A percentile compares a stretch with the other conserved stretches of the same genome.
These are phyloP conservation scores for Tricholoma flavovirens DNA, from an alignment of 768 basidiomycete species.

Conservation along the genomic window DNA sequence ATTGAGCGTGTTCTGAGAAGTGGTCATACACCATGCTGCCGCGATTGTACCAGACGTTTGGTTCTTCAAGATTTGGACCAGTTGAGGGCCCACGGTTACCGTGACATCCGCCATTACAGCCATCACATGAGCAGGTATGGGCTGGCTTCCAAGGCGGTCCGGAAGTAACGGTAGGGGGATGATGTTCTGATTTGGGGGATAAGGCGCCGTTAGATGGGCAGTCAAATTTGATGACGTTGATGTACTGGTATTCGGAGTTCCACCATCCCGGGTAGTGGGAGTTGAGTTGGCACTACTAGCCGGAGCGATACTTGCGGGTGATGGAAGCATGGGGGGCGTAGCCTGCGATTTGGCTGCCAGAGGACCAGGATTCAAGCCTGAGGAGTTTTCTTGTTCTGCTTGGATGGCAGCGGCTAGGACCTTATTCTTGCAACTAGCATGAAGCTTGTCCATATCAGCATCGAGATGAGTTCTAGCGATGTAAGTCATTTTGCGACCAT, in stretches of 20 bases:
- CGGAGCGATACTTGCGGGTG: slow-evolving; percentile 64
- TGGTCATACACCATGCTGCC: slow-evolving; percentile 43
- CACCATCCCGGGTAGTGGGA: slow-evolving; percentile 54
- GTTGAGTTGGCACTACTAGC: slow-evolving; percentile 74
- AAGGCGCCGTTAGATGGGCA: slow-evolving; percentile 26
- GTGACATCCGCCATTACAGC: slow-evolving; percentile 39
- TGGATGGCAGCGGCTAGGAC: slow-evolving; percentile 36
- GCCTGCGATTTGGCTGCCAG: slow-evolving; percentile 32
- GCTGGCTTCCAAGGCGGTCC: slow-evolving; percentile 28
- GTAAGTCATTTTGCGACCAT: slow-evolving; percentile 34
- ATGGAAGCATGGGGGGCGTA: slow-evolving; percentile 75
- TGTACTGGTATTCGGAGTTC: slow-evolving; percentile 43
- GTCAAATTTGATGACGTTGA: slow-evolving; percentile 27
- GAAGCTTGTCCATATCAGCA: slow-evolving; percentile 31
- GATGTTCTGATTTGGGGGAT: slow-evolving; percentile 24
- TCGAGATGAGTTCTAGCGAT: slow-evolving; percentile 31
- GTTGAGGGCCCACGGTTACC: slow-evolving; percentile 37
- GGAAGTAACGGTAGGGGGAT: slow-evolving; percentile 36
- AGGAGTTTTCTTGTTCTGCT: slow-evolving; percentile 29
- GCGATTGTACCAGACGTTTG: slow-evolving; percentile 31
- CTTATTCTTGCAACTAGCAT: slow-evolving; percentile 29
- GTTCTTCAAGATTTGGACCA: slow-evolving; percentile 39
- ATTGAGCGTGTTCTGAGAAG: slow-evolving; percentile 50
- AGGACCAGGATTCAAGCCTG: slow-evolving; percentile 22
- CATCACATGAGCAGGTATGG: slow-evolving; percentile 38